Percentiles rank a stretch among this genome's conserved stretches.
Conservation (phyloP, 2,329 filamentous ascomycete species). For the Fusarium subglutinans region DNA sequence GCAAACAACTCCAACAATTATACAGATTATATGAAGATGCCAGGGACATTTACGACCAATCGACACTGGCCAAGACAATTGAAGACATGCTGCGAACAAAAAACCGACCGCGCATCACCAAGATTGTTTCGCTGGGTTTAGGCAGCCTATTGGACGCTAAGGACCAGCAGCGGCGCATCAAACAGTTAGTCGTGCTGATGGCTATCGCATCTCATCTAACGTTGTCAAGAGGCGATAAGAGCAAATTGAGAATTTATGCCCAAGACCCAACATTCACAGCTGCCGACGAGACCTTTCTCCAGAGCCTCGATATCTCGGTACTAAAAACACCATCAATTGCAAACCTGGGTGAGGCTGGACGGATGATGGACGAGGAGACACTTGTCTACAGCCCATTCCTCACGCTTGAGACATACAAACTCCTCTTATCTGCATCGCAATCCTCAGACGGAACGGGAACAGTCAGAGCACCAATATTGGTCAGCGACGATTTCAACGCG, state of each 20-base stretch:
- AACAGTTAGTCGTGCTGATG: slow-evolving; percentile 37
- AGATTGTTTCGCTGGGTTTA: slow-evolving; percentile 31
- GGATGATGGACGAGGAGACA: slow-evolving; percentile 32
- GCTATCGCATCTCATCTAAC: slow-evolving; percentile 28
- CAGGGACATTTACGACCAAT: slow-evolving; percentile 20
- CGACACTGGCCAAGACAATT: slow-evolving; percentile 20
- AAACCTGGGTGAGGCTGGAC: slow-evolving; percentile 33
- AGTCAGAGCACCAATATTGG: slow-evolving; percentile 20
- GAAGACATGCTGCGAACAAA: slow-evolving; percentile 33
- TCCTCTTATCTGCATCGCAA: slow-evolving; percentile 12
- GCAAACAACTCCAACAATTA: slow-evolving; percentile 32
- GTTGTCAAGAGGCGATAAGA: neutral
- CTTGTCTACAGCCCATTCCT: slow-evolving; percentile 41
- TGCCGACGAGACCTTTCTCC: slow-evolving; percentile 32
- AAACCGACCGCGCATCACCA: slow-evolving; percentile 27
- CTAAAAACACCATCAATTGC: slow-evolving; percentile 30
- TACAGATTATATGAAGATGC: slow-evolving; percentile 25
- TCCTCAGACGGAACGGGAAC: neutral
- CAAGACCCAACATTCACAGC: slow-evolving; percentile 39
- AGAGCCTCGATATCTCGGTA: slow-evolving; percentile 23
- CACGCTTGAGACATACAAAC: slow-evolving; percentile 36
- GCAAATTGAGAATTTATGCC: slow-evolving; percentile 15
- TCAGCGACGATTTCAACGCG: slow-evolving; percentile 41
- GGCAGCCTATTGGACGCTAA: slow-evolving; percentile 34
- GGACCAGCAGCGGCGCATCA: slow-evolving; percentile 37